Conservation (phyloP, 2,329 filamentous ascomycete genomes). For the Cytospora paraplurivora region DNA sequence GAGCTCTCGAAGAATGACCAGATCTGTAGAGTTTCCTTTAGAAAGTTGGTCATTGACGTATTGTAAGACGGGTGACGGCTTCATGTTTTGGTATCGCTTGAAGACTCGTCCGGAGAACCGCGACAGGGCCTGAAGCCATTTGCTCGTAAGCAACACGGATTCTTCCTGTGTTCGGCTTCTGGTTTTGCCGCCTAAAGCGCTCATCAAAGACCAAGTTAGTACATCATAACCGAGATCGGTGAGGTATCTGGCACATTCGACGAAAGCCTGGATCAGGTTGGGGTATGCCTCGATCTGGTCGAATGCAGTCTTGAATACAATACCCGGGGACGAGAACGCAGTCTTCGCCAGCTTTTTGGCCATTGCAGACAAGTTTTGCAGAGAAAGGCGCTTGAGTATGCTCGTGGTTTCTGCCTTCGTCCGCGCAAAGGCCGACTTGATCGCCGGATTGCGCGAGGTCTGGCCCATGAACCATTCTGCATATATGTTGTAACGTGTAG, state of each 20-base stretch:
- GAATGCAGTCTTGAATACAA: conserved; percentile 88
- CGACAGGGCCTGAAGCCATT: conserved; percentile 88
- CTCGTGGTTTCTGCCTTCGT: conserved; percentile 79
- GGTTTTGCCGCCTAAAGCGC: conserved; percentile 62
- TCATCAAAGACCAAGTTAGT: conserved; percentile 88
- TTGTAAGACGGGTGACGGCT: conserved; percentile 81
- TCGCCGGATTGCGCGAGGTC: conserved; percentile 73
- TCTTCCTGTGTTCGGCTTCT: conserved; percentile 64
- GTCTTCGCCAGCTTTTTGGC: conserved; percentile 87
- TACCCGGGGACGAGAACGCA: conserved; percentile 85
- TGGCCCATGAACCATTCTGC: conserved; percentile 87
- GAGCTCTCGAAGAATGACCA: conserved; percentile 89
- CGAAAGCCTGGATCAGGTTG: conserved; percentile 92
- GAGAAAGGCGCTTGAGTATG: conserved; percentile 85
- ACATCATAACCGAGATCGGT: conserved; percentile 92
- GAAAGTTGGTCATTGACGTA: conserved; percentile 86
- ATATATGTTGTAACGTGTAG: conserved; percentile 83
- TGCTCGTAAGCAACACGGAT: conserved; percentile 74
- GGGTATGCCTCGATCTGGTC: conserved; percentile 91
- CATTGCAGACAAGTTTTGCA: conserved; percentile 84
- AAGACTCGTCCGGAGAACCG: conserved; percentile 92
- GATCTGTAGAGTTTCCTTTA: conserved; percentile 81
- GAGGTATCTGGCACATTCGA: conserved; percentile 93
- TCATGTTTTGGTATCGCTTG: conserved; percentile 80
- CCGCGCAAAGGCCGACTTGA: conserved; percentile 76